Evolutionary conservation across 352 stramenopile genomes (phyloP), one percentile per base, ranked within the genome.

Genomic region (Pythium diclinum): DNA sequence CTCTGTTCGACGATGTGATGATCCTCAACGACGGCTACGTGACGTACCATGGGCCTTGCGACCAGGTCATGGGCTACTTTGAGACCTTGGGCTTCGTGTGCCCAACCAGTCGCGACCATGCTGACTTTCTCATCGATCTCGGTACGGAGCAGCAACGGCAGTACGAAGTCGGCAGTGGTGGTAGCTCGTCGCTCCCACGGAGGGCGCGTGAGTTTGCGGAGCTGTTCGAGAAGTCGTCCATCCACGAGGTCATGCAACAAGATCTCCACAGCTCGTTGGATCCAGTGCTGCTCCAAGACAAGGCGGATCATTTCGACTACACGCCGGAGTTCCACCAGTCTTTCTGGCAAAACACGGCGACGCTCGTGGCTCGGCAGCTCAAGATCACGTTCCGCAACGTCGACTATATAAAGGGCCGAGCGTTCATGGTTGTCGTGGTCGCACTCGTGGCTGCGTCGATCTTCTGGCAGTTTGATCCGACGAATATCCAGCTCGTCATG

Each of bases 201-300:
- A 42, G 1, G 36, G 36, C 36, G 7, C 13, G 10, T 6, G 63
- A 78, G 30, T 78, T 74, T 62, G 65, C 68, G 0, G 30, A 53
- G 14, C 6, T 66, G 0, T 79, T 75, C 25, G 33, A 56, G 23
- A 16, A 55, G 16, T 79, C 72, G 3, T 13, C 57, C 2, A 54
- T 71, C 21, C 65, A 77, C 54, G 19, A 17, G 21, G 47, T 44
- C 5, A 66, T 69, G 48, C 21, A 88, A 9, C 87, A 87, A 5
- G 89, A 97, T 67, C 85, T 93, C 8, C 83, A 89, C 38, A 75
- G 75, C 14, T 68, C 96, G 8, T 95, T 97, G 68, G 91, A 97
- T 68, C 76, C 97, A 42, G 56, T 94, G 1, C 78, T 96, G 32
- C 40, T 98, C 17, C 48, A 95, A 10, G 82, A 87, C 66, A 66